phyloP scores from a whole-genome alignment of 805 yeast species.

The Nakazawaea peltata region DNA sequence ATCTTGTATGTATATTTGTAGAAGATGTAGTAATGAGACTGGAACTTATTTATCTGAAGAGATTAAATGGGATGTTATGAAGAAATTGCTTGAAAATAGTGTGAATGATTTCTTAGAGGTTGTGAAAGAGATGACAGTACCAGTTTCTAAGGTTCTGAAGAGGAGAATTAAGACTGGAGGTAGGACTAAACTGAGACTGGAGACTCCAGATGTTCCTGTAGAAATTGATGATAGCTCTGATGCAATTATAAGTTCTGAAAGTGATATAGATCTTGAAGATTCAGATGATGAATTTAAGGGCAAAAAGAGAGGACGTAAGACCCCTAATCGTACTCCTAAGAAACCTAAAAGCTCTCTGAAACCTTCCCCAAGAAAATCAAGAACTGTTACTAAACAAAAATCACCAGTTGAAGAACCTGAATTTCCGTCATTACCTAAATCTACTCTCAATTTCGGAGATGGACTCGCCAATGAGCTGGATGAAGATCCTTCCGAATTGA shows the following conservation, averaged over 20 bases:
- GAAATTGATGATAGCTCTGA: background rate
- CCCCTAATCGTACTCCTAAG: background rate
- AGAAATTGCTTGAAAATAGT: background rate
- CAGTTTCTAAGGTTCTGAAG: background rate
- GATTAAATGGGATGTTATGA: background rate
- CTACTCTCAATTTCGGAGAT: conserved; percentile 6
- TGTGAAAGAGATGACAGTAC: background rate
- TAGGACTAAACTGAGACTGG: background rate
- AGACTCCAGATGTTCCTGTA: background rate
- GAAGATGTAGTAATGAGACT: conserved; percentile 31
- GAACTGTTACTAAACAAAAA: too few species aligned
- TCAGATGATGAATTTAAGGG: background rate
- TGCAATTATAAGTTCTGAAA: background rate
- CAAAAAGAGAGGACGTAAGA: background rate
- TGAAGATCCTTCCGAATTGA: conserved; percentile 13
- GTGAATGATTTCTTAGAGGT: conserved; percentile 4
- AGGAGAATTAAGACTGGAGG: background rate
- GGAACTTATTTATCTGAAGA: conserved; percentile 25
- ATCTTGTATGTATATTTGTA: conserved; percentile 28
- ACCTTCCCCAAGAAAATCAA: background rate
- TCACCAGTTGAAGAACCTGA: background rate
- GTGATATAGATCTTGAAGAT: background rate
- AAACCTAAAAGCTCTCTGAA: background rate
- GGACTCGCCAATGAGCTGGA: conserved; percentile 14
- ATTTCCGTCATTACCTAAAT: conserved; percentile 11